Evolutionary conservation across 2,329 filamentous ascomycete species (phyloP), one percentile per base, ranked within the genome.

Genomic region (Arthroderma sp.): DNA sequence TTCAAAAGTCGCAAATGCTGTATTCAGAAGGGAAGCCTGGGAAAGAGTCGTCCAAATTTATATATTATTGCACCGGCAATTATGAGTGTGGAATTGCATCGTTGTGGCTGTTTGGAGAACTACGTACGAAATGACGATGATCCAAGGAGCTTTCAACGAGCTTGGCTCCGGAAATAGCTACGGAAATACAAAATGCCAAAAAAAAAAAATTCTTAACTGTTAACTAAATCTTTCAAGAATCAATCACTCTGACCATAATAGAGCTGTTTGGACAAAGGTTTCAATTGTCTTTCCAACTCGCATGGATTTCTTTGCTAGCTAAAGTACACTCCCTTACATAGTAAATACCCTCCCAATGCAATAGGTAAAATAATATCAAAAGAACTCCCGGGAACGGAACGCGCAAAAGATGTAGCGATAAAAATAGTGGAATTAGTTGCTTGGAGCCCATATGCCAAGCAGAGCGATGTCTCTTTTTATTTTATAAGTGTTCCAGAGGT

Each of bases 271-370:
- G n/a, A 33, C 4, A 13, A n/a, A 19, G 23, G 2, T 51, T 51
- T 19, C n/a, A n/a, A 33, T 51, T 51, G 25, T 21, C 6, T 33
- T 51, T 31, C 47, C 47, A 51, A 19, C 28, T 9, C n/a, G 47
- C 15, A n/a, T n/a, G 28, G 47, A 51, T 51, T 31, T 28, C 25
- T 49, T 28, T 51, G 31, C 23, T 51, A 51, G 47, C 47, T 51
- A 51, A 51, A 51, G 47, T 51, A 51, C 47, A 51, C 41, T 47
- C 25, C 41, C 21, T 44, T 23, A 47, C 41, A 47, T 28, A 13
- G 41, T 33, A 33, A 17, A 31, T 25, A 6, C 23, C 47, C n/a
- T 47, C 25, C 47, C 47, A 28, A 51, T 51, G 47, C 47, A 31
- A 49, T 8, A 31, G 47, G 13, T 33, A 51, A 35, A 33, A 51